Evolutionary conservation across 2,329 filamentous ascomycete genomes (phyloP).

Genomic region (Clarireedia monteithiana): DNA sequence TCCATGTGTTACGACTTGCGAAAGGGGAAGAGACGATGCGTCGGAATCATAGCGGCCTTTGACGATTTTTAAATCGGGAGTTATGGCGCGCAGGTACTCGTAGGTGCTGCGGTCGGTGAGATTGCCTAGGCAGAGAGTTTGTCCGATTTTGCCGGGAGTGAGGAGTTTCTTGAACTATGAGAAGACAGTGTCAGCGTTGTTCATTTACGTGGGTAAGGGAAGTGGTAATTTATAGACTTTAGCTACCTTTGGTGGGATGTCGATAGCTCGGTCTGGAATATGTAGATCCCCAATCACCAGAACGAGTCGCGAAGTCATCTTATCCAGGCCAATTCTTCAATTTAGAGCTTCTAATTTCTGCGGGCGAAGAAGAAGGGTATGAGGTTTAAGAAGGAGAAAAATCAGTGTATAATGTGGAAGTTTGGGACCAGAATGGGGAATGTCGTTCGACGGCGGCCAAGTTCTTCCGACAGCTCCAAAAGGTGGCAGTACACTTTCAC

Average conservation of each 20-base stretch:
- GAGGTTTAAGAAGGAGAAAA: no score
- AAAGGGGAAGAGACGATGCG: conserved; percentile 56
- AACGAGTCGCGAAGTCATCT: conserved; percentile 77
- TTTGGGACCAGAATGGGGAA: no score
- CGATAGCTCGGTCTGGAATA: conserved; percentile 85
- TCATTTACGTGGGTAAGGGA: conserved; percentile 8
- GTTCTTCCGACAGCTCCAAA: no score
- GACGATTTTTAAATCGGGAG: conserved; percentile 64
- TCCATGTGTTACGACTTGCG: conserved; percentile 59
- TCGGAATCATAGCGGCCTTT: conserved; percentile 61
- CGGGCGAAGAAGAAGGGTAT: no score
- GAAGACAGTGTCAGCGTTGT: conserved; percentile 2
- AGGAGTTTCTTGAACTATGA: conserved; percentile 76
- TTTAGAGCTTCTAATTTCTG: no score
- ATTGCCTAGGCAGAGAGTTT: conserved; percentile 74
- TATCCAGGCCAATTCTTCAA: background rate
- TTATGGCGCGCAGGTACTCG: conserved; percentile 69
- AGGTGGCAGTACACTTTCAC: no score
- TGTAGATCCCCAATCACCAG: conserved; percentile 89
- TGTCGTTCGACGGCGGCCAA: no score
- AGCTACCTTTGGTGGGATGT: conserved; percentile 79
- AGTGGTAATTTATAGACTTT: background rate
- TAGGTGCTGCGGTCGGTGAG: conserved; percentile 73
- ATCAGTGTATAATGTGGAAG: no score
- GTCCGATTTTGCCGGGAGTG: conserved; percentile 74